These are phyloP conservation scores for Uronychia setigera DNA, from an alignment of 73 alveolate genomes.

Conservation along the genomic window DNA sequence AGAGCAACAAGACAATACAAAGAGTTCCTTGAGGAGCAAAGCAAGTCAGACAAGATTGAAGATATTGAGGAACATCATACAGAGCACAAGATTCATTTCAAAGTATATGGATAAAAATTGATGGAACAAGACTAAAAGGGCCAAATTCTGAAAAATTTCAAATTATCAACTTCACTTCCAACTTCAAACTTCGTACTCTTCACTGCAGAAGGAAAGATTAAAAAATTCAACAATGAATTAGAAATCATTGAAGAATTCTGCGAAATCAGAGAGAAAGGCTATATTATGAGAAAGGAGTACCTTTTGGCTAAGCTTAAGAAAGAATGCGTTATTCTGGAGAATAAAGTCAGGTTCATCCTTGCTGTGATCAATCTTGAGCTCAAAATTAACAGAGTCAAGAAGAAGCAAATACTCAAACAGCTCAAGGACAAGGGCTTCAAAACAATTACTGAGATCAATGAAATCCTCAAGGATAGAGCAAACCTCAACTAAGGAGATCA, in stretches of 20 bases:
- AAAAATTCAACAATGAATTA: slow-evolving; percentile 78
- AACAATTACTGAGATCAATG: slow-evolving; percentile 46
- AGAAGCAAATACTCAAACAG: slow-evolving; percentile 27
- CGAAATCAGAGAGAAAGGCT: slow-evolving; percentile 83
- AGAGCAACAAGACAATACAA: slow-evolving; percentile 97
- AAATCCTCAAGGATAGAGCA: slow-evolving; percentile 54
- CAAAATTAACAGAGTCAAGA: slow-evolving; percentile 76
- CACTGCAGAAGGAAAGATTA: slow-evolving; percentile 83
- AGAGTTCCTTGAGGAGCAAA: slow-evolving; percentile 86
- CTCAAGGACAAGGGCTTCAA: slow-evolving; percentile 56
- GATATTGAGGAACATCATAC: slow-evolving; percentile 92
- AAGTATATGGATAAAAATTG: slow-evolving; percentile 68
- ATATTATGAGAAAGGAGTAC: slow-evolving; percentile 95
- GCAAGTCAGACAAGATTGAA: slow-evolving; percentile 71
- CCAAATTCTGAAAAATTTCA: slow-evolving; percentile 73
- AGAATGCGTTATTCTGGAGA: slow-evolving; percentile 90
- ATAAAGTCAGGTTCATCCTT: slow-evolving; percentile 93
- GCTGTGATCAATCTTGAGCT: slow-evolving; percentile 89
- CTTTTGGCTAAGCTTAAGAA: slow-evolving; percentile 90
- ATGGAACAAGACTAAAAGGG: neutral
- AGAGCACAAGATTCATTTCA: slow-evolving; percentile 91
- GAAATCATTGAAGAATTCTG: slow-evolving; percentile 95
- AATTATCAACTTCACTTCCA: slow-evolving; percentile 74
- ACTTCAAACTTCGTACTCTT: slow-evolving; percentile 93
- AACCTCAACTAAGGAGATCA: slow-evolving; percentile 41